Base-by-base conservation (phyloP, 164 flowering plant species). In the Saururus chinensis region DNA sequence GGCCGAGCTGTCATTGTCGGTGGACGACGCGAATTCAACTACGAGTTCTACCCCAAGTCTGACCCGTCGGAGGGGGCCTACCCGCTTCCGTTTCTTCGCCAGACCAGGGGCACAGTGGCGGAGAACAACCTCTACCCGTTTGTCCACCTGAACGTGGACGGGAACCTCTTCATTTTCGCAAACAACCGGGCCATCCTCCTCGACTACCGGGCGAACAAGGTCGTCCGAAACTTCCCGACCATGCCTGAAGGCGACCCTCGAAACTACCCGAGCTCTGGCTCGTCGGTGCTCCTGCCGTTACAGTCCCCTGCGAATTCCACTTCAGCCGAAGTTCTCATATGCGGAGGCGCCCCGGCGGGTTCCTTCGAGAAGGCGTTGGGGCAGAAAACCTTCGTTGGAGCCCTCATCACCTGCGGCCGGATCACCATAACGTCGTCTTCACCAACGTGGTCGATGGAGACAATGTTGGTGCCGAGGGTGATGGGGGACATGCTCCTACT, bases 1-100 rank as follows among this genome's bases (percentile, higher is more conserved):
- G 95, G 89, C 4, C 64, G 81, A 7, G 75, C 72, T 45, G 82
- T 92, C 13, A 60, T 92, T 0, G 64, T 89, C 57, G 96, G 96
- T 12, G 96, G 98, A 0, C 76, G 89, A 0, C 40, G 81, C 22
- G 75, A 79, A 49, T 89, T 80, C 73, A 89, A 81, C 51, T 92
- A 79, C 61, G 98, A 92, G 62, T 92, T 82, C 60, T 79, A 79
- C 49, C 98, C 96, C 0, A 92, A 86, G 57, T 30, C 62, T 0
- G 40, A 57, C 1, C 5, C 17, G 22, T 7, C 55, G 2, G 55
- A 53, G 9, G 55, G 22, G 9, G 35, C 20, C 4, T 55, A 1
- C 57, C 16, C 22, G 1, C 9, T 75, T 6, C 66, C 66, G 6
- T 69, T 75, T 30, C 66, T 75, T 1, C 11, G 7, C 10, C 69